Conservation (phyloP, 2,329 filamentous ascomycete species). For the Gnomoniopsis smithogilvyi region DNA sequence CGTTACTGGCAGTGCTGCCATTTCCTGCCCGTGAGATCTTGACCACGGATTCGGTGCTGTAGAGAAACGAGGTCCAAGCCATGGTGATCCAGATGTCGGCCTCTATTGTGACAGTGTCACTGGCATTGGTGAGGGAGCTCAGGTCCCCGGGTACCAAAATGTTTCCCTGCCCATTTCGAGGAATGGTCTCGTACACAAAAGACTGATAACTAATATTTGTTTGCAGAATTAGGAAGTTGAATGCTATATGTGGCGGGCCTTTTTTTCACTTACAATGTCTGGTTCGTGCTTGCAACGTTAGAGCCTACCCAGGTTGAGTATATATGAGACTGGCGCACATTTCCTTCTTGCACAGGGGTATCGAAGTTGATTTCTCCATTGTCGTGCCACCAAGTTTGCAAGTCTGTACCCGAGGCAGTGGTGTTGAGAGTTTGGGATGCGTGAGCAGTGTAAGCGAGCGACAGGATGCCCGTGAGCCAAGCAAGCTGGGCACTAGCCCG, state of each 20-base stretch:
- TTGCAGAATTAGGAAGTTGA: background rate
- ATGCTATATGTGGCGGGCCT: no score
- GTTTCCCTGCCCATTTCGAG: conserved; percentile 32
- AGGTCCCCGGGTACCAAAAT: conserved; percentile 24
- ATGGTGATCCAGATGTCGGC: conserved; percentile 28
- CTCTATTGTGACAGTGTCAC: conserved; percentile 31
- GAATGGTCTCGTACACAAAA: conserved; percentile 34
- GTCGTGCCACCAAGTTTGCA: conserved; percentile 20
- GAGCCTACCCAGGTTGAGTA: conserved; percentile 17
- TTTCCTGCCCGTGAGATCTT: conserved; percentile 21
- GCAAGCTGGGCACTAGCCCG: no score
- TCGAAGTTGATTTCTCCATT: conserved; percentile 18
- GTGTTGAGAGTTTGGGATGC: background rate
- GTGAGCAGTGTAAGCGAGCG: background rate
- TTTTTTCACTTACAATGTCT: conserved; percentile 17
- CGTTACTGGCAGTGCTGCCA: conserved; percentile 20
- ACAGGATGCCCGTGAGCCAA: no score
- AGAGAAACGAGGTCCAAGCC: conserved; percentile 33
- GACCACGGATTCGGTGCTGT: conserved; percentile 23
- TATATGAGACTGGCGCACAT: conserved; percentile 19
- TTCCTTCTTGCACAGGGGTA: conserved; percentile 10
- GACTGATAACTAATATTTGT: conserved; percentile 19
- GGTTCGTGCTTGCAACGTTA: background rate
- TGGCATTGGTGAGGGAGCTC: conserved; percentile 17
- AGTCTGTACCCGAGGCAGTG: background rate